phyloP scores from a whole-genome alignment of 768 basidiomycete species.

The Termitomyces sp. region DNA sequence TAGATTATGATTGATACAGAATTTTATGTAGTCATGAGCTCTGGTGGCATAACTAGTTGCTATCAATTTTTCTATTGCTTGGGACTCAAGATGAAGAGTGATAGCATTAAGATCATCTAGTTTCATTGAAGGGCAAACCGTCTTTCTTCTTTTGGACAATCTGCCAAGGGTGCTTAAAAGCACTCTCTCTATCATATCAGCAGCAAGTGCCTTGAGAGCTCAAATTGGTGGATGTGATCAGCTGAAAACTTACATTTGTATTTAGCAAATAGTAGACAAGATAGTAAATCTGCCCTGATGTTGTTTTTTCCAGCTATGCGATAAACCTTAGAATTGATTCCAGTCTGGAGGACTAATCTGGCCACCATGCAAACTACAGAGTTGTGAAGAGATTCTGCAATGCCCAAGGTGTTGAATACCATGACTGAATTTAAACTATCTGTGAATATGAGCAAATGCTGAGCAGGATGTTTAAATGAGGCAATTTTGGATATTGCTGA shows the following conservation, averaged over 20 bases:
- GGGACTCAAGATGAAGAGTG: background rate
- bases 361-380: background rate
- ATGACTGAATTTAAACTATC: background rate
- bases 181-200: no score
- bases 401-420: background rate
- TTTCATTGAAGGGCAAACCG: background rate
- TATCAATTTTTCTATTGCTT: background rate
- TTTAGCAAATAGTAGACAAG: background rate
- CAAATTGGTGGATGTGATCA: background rate
- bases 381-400: background rate
- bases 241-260: background rate
- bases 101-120: background rate
- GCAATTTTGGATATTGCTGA: background rate
- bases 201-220: background rate
- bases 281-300: no score
- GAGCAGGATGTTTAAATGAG: conserved; percentile 8
- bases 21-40: background rate
- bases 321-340: background rate
- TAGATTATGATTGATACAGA: no score
- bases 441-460: conserved; percentile 11
- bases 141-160: background rate
- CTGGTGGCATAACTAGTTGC: background rate
- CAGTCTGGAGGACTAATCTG: background rate
- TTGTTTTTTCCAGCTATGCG: background rate
- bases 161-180: background rate